Evolutionary conservation across 75 land plant genomes (phyloP).

Genomic region (Sequoia sempervirens): DNA sequence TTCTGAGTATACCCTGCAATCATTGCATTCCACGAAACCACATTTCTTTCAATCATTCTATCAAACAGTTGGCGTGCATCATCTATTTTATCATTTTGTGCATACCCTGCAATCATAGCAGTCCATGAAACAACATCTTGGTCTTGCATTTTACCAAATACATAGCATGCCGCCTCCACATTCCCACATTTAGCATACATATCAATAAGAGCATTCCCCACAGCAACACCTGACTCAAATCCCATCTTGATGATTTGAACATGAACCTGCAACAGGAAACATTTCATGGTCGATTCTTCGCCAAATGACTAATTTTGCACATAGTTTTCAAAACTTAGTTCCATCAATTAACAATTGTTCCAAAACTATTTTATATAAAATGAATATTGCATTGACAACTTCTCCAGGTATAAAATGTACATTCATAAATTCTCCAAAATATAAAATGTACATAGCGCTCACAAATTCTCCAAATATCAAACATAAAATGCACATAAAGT

Average conservation of each 20-base stretch:
- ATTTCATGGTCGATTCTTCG: neutral
- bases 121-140: slow-evolving; percentile 27
- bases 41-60: neutral
- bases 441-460: too few species aligned
- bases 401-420: neutral
- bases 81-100: slow-evolving; percentile 10
- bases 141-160: slow-evolving; percentile 16
- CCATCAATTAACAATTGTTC: neutral
- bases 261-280: slow-evolving; percentile 21
- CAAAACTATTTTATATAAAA: neutral
- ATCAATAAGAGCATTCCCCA: slow-evolving; percentile 37
- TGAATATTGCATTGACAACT: neutral
- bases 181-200: slow-evolving; percentile 42
- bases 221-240: slow-evolving; percentile 13
- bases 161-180: slow-evolving; percentile 12
- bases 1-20: slow-evolving; percentile 45
- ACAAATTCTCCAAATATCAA: neutral
- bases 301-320: neutral
- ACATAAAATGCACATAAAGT: neutral
- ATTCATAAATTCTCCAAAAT: neutral
- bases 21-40: slow-evolving; percentile 36
- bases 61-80: slow-evolving; percentile 14
- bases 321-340: neutral
- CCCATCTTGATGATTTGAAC: slow-evolving; percentile 25
- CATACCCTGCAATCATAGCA: slow-evolving; percentile 7